These are phyloP conservation scores for Physcomitrium patens DNA, from an alignment of 225 moss, liverwort and hornwort species.

Conservation along the genomic window DNA sequence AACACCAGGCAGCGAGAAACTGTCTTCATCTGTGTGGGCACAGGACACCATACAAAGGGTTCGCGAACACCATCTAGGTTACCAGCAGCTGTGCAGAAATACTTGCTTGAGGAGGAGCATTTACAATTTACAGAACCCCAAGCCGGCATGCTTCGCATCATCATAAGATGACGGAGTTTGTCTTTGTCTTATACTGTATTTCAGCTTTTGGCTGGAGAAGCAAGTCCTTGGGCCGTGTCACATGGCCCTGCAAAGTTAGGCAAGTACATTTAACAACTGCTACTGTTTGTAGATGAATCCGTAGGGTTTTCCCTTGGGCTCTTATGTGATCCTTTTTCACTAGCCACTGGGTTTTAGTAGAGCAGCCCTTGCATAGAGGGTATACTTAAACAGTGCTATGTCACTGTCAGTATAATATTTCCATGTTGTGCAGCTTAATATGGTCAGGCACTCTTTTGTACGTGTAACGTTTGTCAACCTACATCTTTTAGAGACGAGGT, in stretches of 20 bases:
- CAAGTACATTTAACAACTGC: slow-evolving; percentile 45
- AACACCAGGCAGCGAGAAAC: slow-evolving; percentile 52
- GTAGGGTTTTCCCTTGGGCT: slow-evolving; percentile 45
- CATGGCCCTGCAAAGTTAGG: slow-evolving; percentile 26
- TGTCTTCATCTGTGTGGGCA: slow-evolving; percentile 63
- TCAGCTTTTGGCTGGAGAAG: slow-evolving; percentile 18
- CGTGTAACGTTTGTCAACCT: slow-evolving; percentile 34
- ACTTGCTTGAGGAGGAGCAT: slow-evolving; percentile 66
- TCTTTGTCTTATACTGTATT: slow-evolving; percentile 20
- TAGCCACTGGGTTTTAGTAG: slow-evolving; percentile 38
- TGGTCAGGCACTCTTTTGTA: slow-evolving; percentile 45
- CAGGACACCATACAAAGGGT: slow-evolving; percentile 74
- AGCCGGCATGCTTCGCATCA: slow-evolving; percentile 72
- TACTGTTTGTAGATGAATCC: slow-evolving; percentile 49
- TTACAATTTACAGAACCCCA: slow-evolving; percentile 57
- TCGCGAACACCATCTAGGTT: slow-evolving; percentile 60
- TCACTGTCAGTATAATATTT: slow-evolving; percentile 51
- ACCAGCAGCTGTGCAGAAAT: slow-evolving; percentile 68
- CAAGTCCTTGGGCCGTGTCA: background rate
- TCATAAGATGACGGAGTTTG: slow-evolving; percentile 56
- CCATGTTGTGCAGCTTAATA: slow-evolving; percentile 60
- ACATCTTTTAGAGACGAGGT: slow-evolving; percentile 20
- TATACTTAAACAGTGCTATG: slow-evolving; percentile 39
- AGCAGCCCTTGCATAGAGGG: slow-evolving; percentile 37
- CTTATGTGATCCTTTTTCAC: slow-evolving; percentile 43